Conservation (phyloP, 2,329 filamentous ascomycete species). For the Aspergillus novofumigatus region DNA sequence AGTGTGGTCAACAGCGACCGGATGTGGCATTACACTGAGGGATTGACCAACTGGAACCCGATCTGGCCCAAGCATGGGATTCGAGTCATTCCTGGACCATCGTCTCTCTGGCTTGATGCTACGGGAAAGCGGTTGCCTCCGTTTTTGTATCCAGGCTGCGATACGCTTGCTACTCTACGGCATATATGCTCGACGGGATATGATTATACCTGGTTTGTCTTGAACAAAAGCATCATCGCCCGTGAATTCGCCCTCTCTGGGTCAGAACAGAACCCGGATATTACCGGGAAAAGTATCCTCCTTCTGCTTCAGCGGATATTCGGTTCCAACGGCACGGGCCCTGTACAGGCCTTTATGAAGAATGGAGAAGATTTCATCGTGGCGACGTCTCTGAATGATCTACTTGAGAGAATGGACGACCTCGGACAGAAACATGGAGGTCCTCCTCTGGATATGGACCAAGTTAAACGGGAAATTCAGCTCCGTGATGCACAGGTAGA, state of each 20-base stretch:
- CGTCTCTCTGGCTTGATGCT: conserved; percentile 44
- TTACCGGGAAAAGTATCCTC: conserved; percentile 56
- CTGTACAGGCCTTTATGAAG: conserved; percentile 57
- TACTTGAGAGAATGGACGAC: conserved; percentile 58
- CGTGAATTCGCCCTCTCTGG: conserved; percentile 60
- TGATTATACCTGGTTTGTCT: conserved; percentile 62
- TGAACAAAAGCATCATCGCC: conserved; percentile 56
- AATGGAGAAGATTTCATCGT: conserved; percentile 59
- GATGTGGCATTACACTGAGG: conserved; percentile 66
- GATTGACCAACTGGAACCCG: conserved; percentile 58
- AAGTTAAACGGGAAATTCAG: conserved; percentile 48
- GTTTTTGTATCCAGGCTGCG: conserved; percentile 54
- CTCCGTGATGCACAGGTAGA: conserved; percentile 54
- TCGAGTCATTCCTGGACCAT: conserved; percentile 55
- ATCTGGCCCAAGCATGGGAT: conserved; percentile 62
- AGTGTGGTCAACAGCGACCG: conserved; percentile 57
- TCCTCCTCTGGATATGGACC: conserved; percentile 44
- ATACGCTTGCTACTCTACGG: conserved; percentile 56
- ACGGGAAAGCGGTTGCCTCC: conserved; percentile 56
- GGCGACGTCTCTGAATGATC: conserved; percentile 51
- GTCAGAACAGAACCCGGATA: conserved; percentile 60
- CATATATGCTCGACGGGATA: conserved; percentile 59
- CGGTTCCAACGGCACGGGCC: conserved; percentile 49
- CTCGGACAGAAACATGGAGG: conserved; percentile 46
- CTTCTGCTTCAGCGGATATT: conserved; percentile 51